Conservation (phyloP, 2,329 filamentous ascomycete species). For the Colletotrichum sp. region DNA sequence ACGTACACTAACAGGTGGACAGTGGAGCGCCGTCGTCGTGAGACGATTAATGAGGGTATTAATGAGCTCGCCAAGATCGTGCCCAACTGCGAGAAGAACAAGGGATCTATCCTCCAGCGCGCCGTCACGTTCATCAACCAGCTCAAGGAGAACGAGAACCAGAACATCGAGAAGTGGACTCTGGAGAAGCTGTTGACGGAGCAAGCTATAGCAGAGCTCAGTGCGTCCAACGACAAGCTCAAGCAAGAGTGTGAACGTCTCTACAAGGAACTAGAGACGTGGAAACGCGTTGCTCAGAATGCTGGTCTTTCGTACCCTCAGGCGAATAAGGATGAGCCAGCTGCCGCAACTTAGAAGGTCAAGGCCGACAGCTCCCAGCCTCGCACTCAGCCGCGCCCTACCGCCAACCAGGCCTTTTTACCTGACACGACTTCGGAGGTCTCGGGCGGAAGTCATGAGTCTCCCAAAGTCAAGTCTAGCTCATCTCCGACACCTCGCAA, state of each 20-base stretch:
- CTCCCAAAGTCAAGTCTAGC: background rate
- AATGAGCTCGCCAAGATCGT: constrained; percentile 98
- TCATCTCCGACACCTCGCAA: background rate
- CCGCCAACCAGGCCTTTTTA: background rate
- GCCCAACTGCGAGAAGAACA: constrained; percentile 98
- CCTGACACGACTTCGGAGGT: background rate
- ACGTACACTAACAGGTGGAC: constrained; percentile 26
- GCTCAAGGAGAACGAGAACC: constrained; percentile 90
- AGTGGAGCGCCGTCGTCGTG: constrained; percentile 96
- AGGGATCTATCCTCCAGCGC: constrained; percentile 92
- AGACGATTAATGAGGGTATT: constrained; percentile 99
- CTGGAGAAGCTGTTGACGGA: constrained; percentile 89
- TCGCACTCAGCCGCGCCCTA: background rate
- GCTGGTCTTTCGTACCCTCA: constrained; percentile 56
- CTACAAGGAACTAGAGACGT: constrained; percentile 78
- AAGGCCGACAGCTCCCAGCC: background rate
- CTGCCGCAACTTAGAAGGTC: constrained; percentile 17
- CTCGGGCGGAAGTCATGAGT: background rate
- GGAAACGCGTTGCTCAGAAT: constrained; percentile 73
- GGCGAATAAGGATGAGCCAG: constrained; percentile 26
- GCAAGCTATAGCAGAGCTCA: constrained; percentile 88
- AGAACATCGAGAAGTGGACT: constrained; percentile 95
- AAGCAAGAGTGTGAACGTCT: constrained; percentile 80
- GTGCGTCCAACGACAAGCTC: constrained; percentile 84
- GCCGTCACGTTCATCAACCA: constrained; percentile 95